These are phyloP conservation scores for Tuber umbilicatum DNA, from an alignment of 495 filamentous ascomycete species.

Conservation along the genomic window DNA sequence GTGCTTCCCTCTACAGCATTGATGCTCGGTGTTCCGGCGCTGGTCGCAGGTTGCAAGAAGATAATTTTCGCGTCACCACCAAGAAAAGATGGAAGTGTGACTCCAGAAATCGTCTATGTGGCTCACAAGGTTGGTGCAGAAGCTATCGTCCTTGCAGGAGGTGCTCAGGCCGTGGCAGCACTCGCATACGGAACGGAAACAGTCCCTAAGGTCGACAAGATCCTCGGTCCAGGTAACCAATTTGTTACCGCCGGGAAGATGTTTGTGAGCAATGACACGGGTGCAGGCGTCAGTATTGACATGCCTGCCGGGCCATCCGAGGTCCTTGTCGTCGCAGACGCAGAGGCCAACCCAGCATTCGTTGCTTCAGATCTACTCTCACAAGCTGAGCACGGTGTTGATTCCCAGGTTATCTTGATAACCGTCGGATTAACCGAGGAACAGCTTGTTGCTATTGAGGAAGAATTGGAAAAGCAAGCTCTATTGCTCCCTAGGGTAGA, in stretches of 20 bases:
- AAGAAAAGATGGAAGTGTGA: constrained; percentile 78
- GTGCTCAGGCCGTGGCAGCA: constrained; percentile 89
- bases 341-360: constrained; percentile 81
- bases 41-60: constrained; percentile 94
- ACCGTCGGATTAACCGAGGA: constrained; percentile 68
- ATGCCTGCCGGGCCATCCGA: constrained; percentile 98
- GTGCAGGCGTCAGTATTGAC: constrained; percentile 88
- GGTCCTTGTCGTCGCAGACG: constrained; percentile 92
- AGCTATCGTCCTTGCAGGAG: constrained; percentile 88
- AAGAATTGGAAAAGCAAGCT: constrained; percentile 86
- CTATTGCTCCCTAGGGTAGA: constrained; percentile 79
- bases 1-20: constrained; percentile 92
- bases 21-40: constrained; percentile 95
- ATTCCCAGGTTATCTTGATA: constrained; percentile 91
- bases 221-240: constrained; percentile 94
- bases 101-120: constrained; percentile 95
- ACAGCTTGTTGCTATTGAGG: constrained; percentile 72
- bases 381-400: constrained; percentile 92
- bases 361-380: constrained; percentile 90
- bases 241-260: constrained; percentile 99
- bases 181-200: constrained; percentile 79
- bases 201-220: constrained; percentile 96
- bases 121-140: constrained; percentile 95
- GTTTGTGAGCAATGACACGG: constrained; percentile 92
- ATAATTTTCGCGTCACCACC: constrained; percentile 92